These are phyloP conservation scores for Peribolospora kevripleyi DNA, from an alignment of 768 basidiomycete genomes.

Conservation along the genomic window DNA sequence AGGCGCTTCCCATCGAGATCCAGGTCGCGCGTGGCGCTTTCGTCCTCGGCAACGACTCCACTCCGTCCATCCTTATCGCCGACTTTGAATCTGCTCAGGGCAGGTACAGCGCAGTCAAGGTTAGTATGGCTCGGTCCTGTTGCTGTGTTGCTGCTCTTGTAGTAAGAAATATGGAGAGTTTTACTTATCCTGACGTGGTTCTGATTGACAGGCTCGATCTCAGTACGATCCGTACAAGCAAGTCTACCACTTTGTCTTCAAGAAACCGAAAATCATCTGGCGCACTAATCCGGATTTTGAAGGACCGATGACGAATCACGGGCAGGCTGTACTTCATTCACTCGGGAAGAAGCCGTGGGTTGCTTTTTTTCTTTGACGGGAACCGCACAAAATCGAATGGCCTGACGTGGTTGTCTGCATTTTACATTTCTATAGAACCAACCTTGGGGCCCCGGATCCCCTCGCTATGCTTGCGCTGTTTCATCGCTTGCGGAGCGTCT, in stretches of 20 bases:
- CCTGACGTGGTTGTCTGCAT: not conserved
- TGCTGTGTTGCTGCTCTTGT: not conserved
- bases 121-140: not conserved
- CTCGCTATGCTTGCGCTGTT: not conserved
- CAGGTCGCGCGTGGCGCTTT: constrained; percentile 56
- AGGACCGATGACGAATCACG: constrained; percentile 39
- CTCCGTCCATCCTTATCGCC: constrained; percentile 51
- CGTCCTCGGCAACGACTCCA: constrained; percentile 62
- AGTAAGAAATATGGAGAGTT: not conserved
- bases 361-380: not conserved
- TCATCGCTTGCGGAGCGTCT: not conserved
- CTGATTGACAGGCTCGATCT: constrained; percentile 41
- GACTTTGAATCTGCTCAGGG: constrained; percentile 59
- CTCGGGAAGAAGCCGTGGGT: constrained; percentile 24
- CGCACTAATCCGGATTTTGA: constrained; percentile 54
- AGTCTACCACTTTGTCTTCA: constrained; percentile 44
- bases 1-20: constrained; percentile 65
- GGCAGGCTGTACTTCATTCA: constrained; percentile 35
- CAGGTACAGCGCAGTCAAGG: constrained; percentile 42
- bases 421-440: not conserved
- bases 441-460: not conserved
- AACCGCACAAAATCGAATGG: not conserved
- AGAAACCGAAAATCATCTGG: constrained; percentile 36
- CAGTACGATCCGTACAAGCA: constrained; percentile 64
- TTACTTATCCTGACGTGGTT: not conserved